Evolutionary conservation across 2,329 filamentous ascomycete genomes (phyloP), one percentile per base, ranked within the genome.

Genomic region (Penicillium italicum): DNA sequence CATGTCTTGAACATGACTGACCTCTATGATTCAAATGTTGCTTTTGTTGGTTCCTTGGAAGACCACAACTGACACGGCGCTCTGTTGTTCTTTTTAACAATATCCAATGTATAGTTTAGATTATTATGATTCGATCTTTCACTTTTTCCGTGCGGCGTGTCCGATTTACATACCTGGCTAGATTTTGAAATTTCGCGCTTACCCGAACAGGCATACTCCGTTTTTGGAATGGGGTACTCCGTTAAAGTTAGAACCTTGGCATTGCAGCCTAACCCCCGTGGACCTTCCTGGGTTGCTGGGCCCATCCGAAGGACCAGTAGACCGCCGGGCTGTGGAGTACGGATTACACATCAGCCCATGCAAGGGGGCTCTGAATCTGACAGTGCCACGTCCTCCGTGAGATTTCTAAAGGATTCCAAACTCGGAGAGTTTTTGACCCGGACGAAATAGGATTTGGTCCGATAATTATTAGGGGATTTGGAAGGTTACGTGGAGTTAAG

Each of bases 381-480:
- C 46, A 18, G 45, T 37, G 33, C 45, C 22, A 41, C 38, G n/a
- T 26, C 16, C 16, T 40, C 5, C 22, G n/a, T 44, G n/a, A 44
- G 42, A 44, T 31, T 44, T 12, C n/a, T n/a, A 31, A 42, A 24
- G 24, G 7, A 42, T n/a, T 42, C 7, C 16, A 42, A 26, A 4
- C n/a, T 11, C 5, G 5, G 24, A 42, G 22, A 26, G 5, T 24
- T 20, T 16, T 26, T 14, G 14, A 47, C 28, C 47, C 70, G 76
- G 65, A 63, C 66, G 38, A 61, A 33, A 34, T 42, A 1, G 24
- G 9, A 48, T 37, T 28, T 28, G 31, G 31, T 37, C 45, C 16
- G 18, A 33, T 11, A 20, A 18, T 30, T 20, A 31, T n/a, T n/a
- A n/a, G n/a, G 18, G 24, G 16, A n/a, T 18, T 9, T 20, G 1